Base-by-base conservation (phyloP, 352 stramenopile species). In the Pythium phragmiticola region DNA sequence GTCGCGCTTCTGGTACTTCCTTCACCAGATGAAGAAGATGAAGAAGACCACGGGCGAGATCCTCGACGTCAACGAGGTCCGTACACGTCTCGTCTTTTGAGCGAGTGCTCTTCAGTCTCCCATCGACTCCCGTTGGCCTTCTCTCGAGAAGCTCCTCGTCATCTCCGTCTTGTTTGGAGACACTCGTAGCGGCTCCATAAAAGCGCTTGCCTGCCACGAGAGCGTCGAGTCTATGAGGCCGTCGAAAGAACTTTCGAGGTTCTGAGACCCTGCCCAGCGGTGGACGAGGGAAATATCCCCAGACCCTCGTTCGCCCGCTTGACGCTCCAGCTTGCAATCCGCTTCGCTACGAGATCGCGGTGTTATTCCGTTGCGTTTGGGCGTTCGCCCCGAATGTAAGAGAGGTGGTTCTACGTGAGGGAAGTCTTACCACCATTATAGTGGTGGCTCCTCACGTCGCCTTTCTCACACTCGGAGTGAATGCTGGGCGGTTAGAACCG, bases 31-130 rank as follows among this genome's bases (percentile, higher is more conserved):
- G 88, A 95, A 97, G 74, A 99, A 99, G 91, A 99, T 99, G 97
- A 99, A 99, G 95, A 99, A 99, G 92, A 99, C 97, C 59, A 99
- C 97, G 54, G 98, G 98, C 78, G 97, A 99, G 83, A 99, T 99
- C 79, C 83, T 99, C 57, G 95, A 99, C 82, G 84, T 98, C 68
- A 98, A 99, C 76, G 97, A 99, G 90, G 90, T 98, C 65, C 72
- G 86, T 90, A 46, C 51, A n/a, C 46, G 12, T 21, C 21, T 30
- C 21, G 46, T 52, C 46, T 30, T 52, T 52, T 52, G 21, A 34
- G 8, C 46, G n/a, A 52, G 39, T 46, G 37, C 37, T 17, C 13
- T 2, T 17, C 13, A 2, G 37, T 46, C 39, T 46, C 39, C 2
- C 16, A 1, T 46, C 39, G 11, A n/a, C 26, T 39, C 26, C 47